Evolutionary conservation across 441 rosid genomes (phyloP).

Genomic region (Adansonia gregorii): DNA sequence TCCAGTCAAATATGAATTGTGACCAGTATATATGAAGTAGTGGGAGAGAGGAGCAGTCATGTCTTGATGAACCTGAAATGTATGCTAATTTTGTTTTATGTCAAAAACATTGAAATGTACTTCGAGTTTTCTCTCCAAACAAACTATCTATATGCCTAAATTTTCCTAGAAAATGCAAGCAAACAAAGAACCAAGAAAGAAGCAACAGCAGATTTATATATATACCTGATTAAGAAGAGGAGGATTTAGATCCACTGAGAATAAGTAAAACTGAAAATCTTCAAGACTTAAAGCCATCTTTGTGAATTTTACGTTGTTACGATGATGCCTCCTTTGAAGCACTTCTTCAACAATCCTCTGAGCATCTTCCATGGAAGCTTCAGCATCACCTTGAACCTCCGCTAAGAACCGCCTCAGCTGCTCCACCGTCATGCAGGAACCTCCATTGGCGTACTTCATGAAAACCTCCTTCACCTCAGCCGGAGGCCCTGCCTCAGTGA

Average conservation of each 20-base stretch:
- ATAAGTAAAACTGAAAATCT: conserved; percentile 57
- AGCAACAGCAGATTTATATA: neutral
- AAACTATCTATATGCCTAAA: neutral
- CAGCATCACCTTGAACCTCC: conserved; percentile 48
- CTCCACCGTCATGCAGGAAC: conserved; percentile 50
- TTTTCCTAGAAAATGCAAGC: conserved; percentile 21
- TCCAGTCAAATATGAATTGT: conserved; percentile 70
- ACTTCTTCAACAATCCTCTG: conserved; percentile 53
- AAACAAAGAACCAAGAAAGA: conserved; percentile 19
- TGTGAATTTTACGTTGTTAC: conserved; percentile 48
- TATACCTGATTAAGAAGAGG: conserved; percentile 49
- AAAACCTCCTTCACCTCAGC: conserved; percentile 49
- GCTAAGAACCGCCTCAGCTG: conserved; percentile 57
- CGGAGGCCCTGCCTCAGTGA: conserved; percentile 51
- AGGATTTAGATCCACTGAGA: conserved; percentile 57
- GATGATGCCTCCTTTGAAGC: conserved; percentile 38
- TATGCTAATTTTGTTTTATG: neutral
- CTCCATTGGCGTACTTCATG: conserved; percentile 41
- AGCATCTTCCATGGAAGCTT: conserved; percentile 48
- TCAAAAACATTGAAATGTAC: neutral
- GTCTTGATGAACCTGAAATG: conserved; percentile 61
- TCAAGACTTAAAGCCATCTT: conserved; percentile 55
- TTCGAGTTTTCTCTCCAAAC: neutral
- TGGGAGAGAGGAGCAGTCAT: conserved; percentile 64
- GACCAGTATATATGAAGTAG: conserved; percentile 70